A percentile compares a stretch with the other conserved stretches of the same genome.
Conservation (phyloP, 345 rosid genomes). For the Microthlaspi erraticum region DNA sequence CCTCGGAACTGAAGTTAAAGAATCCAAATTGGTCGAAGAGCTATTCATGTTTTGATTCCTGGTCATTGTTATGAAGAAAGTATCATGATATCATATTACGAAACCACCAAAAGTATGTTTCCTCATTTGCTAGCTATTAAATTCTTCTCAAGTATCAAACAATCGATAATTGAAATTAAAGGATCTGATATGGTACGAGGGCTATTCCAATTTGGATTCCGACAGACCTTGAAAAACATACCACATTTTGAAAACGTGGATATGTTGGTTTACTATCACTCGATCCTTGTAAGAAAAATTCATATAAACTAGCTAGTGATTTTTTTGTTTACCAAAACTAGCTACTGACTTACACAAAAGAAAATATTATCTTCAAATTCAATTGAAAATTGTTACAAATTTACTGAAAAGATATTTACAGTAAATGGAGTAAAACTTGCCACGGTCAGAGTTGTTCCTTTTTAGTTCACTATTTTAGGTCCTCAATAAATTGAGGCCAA, state of each 20-base stretch:
- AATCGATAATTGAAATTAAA: neutral
- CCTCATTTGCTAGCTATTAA: neutral
- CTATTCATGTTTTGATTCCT: neutral
- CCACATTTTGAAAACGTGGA: neutral
- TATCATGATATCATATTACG: neutral
- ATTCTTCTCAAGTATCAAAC: neutral
- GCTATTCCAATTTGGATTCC: neutral
- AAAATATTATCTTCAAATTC: neutral
- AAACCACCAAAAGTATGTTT: neutral
- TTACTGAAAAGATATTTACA: neutral
- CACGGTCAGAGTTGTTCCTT: conserved; percentile 4
- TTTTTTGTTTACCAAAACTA: no score
- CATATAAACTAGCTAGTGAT: no score
- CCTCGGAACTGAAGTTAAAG: conserved; percentile 3
- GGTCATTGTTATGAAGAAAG: neutral
- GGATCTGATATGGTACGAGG: neutral
- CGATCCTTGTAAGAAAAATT: neutral
- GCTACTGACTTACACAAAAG: neutral
- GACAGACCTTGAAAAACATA: neutral
- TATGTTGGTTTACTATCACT: neutral
- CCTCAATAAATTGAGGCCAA: conserved; percentile 40
- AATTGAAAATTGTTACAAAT: neutral
- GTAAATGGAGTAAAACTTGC: conserved; percentile 17
- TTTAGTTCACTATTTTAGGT: conserved; percentile 30
- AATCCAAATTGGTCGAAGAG: neutral